phyloP scores from a whole-genome alignment of 164 flowering plant genomes.

The Echeveria elegans region DNA sequence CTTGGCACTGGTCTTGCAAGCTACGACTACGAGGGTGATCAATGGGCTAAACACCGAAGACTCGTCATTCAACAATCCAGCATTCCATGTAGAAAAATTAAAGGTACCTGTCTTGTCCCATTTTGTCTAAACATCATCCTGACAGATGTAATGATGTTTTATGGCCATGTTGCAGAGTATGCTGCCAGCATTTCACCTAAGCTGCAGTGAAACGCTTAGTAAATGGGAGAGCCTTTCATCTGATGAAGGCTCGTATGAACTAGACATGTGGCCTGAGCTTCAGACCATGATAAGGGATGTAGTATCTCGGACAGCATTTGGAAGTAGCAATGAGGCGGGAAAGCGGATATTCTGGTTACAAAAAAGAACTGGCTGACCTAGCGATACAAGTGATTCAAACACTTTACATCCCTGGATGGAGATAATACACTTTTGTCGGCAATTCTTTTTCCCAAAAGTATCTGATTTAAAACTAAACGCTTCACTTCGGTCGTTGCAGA shows the following conservation, averaged over 20 bases:
- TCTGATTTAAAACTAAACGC: neutral
- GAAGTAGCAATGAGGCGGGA: slow-evolving; percentile 33
- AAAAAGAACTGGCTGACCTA: slow-evolving; percentile 20
- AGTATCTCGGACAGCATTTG: slow-evolving; percentile 21
- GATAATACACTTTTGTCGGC: neutral
- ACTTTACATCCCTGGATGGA: slow-evolving; percentile 32
- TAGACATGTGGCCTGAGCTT: neutral
- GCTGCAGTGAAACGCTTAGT: slow-evolving; percentile 19
- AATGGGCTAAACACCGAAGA: slow-evolving; percentile 36
- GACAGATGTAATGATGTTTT: too few species aligned
- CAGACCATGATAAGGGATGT: slow-evolving; percentile 17
- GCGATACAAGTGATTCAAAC: slow-evolving; percentile 11
- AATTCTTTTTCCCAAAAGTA: neutral
- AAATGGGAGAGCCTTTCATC: slow-evolving; percentile 18
- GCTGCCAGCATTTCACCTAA: slow-evolving; percentile 22
- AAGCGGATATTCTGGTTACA: slow-evolving; percentile 28
- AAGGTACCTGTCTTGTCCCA: slow-evolving; percentile 1
- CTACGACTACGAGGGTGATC: slow-evolving; percentile 22
- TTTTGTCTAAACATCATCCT: neutral
- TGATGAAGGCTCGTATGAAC: neutral
- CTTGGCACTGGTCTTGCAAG: slow-evolving; percentile 14
- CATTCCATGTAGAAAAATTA: slow-evolving; percentile 14
- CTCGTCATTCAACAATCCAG: slow-evolving; percentile 31
- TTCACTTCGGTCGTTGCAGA: slow-evolving; percentile 2
- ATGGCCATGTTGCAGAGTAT: slow-evolving; percentile 17